Conservation (phyloP, 2,329 filamentous ascomycete species). For the Magnaporthales sp. region DNA sequence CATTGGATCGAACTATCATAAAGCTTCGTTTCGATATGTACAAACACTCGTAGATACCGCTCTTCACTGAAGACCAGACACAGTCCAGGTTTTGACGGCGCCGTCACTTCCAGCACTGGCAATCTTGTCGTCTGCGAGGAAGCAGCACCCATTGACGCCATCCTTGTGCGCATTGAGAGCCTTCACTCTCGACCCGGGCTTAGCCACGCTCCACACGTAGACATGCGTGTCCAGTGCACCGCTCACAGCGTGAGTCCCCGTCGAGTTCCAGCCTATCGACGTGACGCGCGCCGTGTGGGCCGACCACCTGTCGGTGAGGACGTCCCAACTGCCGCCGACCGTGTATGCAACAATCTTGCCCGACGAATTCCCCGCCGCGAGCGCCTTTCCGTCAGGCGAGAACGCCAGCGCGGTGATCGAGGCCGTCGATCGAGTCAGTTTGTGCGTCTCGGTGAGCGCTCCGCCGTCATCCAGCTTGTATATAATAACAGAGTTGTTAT, state of each 20-base stretch:
- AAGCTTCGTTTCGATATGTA: not conserved
- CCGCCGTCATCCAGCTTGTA: constrained; percentile 52
- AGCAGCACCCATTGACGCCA: constrained; percentile 80
- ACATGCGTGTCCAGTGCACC: constrained; percentile 87
- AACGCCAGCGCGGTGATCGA: constrained; percentile 76
- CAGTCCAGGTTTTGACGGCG: constrained; percentile 80
- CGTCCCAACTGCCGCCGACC: constrained; percentile 43
- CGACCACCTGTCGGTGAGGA: constrained; percentile 69
- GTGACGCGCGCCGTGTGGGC: constrained; percentile 51
- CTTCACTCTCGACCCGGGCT: constrained; percentile 79
- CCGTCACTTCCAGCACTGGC: constrained; percentile 81
- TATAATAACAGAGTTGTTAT: constrained; percentile 66
- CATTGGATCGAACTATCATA: not conserved
- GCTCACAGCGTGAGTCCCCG: constrained; percentile 70
- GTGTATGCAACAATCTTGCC: constrained; percentile 85
- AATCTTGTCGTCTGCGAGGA: constrained; percentile 61
- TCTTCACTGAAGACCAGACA: constrained; percentile 43
- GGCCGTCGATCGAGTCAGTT: constrained; percentile 60
- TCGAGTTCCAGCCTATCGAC: constrained; percentile 65
- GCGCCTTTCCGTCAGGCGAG: constrained; percentile 63
- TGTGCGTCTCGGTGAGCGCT: constrained; percentile 42
- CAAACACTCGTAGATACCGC: not conserved
- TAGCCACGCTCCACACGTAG: constrained; percentile 79
- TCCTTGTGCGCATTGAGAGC: constrained; percentile 89
- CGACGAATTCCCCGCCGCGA: constrained; percentile 74